These are phyloP conservation scores for Metarhizium album DNA, from an alignment of 2,329 filamentous ascomycete species.

Conservation along the genomic window DNA sequence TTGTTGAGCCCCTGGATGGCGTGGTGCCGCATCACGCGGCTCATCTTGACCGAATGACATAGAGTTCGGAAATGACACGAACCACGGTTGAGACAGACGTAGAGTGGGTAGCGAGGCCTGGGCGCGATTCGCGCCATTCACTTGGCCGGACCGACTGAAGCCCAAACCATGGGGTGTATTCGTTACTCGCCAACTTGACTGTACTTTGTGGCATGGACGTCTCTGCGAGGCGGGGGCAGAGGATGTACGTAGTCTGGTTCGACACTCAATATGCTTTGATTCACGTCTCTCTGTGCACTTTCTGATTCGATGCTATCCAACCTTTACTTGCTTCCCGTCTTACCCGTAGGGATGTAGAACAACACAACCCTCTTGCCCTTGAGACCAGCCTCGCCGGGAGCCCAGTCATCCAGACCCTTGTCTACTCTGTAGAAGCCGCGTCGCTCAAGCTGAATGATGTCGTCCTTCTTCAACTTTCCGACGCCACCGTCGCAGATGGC, in stretches of 20 bases:
- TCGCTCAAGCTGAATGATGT: conserved; percentile 91
- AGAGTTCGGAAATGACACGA: too few species aligned
- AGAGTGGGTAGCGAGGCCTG: too few species aligned
- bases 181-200: too few species aligned
- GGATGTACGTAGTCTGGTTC: not conserved
- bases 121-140: too few species aligned
- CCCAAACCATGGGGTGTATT: too few species aligned
- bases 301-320: not conserved
- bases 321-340: conserved; percentile 13
- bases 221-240: not conserved
- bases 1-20: too few species aligned
- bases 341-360: conserved; percentile 47
- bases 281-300: not conserved
- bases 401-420: conserved; percentile 41
- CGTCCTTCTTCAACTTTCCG: conserved; percentile 65
- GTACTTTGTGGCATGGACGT: too few species aligned
- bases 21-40: too few species aligned
- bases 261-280: not conserved
- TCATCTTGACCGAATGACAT: too few species aligned
- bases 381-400: conserved; percentile 36
- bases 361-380: conserved; percentile 41
- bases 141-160: too few species aligned
- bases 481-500: conserved; percentile 77
- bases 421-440: conserved; percentile 89
- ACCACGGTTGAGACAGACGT: too few species aligned